Conservation (phyloP, 2,329 filamentous ascomycete genomes). For the Pseudogymnoascus sp. region DNA sequence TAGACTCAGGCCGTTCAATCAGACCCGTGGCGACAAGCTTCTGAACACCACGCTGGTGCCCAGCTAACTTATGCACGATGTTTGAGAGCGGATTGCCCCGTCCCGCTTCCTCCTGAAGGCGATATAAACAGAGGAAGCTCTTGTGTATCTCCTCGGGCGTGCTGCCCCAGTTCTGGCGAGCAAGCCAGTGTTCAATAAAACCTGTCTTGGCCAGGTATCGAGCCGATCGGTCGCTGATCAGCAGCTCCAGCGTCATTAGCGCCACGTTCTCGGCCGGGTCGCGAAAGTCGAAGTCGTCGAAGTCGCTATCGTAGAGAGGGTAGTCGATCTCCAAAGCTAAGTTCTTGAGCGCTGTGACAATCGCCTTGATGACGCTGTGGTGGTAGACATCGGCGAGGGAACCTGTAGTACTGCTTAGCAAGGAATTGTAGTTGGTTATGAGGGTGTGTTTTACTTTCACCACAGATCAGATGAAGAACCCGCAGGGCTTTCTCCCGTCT, state of each 20-base stretch:
- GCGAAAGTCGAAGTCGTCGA: constrained; percentile 55
- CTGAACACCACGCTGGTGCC: constrained; percentile 18
- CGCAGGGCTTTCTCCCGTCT: constrained; percentile 49
- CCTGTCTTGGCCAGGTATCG: constrained; percentile 52
- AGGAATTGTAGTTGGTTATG: constrained; percentile 11
- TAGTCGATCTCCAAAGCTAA: constrained; percentile 43
- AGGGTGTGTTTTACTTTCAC: constrained; percentile 33
- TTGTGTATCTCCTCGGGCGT: constrained; percentile 42
- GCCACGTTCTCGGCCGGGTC: constrained; percentile 54
- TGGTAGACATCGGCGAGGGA: constrained; percentile 22
- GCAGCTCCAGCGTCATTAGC: constrained; percentile 47
- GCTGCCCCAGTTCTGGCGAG: constrained; percentile 61
- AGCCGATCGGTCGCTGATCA: constrained; percentile 46
- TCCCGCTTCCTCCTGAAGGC: constrained; percentile 30
- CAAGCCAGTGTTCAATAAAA: constrained; percentile 68
- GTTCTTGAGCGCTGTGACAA: constrained; percentile 53
- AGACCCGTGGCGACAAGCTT: constrained; percentile 22
- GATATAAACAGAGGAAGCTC: constrained; percentile 39
- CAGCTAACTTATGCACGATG: not conserved
- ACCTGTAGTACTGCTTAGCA: constrained; percentile 21
- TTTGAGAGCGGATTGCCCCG: not conserved
- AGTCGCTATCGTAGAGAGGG: constrained; percentile 46
- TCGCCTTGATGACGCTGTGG: constrained; percentile 34
- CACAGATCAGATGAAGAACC: constrained; percentile 48
- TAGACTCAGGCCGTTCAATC: constrained; percentile 37